phyloP scores from a whole-genome alignment of 2,329 filamentous ascomycete genomes.

The Plenodomus tracheiphilus region DNA sequence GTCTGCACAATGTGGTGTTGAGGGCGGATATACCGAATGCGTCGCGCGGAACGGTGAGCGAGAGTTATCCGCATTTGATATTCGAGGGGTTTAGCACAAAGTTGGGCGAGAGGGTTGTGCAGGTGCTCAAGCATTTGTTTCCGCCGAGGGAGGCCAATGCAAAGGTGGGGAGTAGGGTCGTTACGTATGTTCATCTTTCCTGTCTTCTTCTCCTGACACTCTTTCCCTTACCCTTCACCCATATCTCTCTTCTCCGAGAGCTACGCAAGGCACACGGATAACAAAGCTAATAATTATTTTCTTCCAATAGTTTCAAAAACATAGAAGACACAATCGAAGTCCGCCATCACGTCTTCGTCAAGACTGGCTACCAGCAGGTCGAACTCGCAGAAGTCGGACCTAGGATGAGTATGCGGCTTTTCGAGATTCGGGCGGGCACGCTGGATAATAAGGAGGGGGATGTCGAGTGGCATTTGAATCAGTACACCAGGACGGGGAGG shows the following conservation, averaged over 20 bases:
- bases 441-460: slow-evolving; percentile 94
- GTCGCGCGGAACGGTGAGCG: slow-evolving; percentile 82
- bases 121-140: slow-evolving; percentile 92
- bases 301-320: slow-evolving; percentile 71
- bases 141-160: slow-evolving; percentile 79
- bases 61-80: slow-evolving; percentile 91
- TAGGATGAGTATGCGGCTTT: slow-evolving; percentile 94
- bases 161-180: slow-evolving; percentile 84
- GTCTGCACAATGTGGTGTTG: slow-evolving; percentile 88
- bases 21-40: slow-evolving; percentile 91
- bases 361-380: slow-evolving; percentile 86
- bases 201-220: background rate
- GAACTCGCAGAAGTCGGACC: slow-evolving; percentile 59
- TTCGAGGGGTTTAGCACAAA: slow-evolving; percentile 90
- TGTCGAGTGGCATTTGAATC: slow-evolving; percentile 93
- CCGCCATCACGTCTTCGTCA: slow-evolving; percentile 90
- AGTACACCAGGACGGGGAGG: slow-evolving; percentile 88
- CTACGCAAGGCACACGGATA: too few species aligned
- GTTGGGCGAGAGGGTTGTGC: slow-evolving; percentile 79
- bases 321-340: slow-evolving; percentile 88
- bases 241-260: too few species aligned
- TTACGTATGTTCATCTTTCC: slow-evolving; percentile 65
- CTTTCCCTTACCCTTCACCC: background rate
- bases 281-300: too few species aligned
- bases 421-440: slow-evolving; percentile 89